Evolutionary conservation across 2,329 filamentous ascomycete species (phyloP).

Genomic region (Nothomitra cinnamomea): DNA sequence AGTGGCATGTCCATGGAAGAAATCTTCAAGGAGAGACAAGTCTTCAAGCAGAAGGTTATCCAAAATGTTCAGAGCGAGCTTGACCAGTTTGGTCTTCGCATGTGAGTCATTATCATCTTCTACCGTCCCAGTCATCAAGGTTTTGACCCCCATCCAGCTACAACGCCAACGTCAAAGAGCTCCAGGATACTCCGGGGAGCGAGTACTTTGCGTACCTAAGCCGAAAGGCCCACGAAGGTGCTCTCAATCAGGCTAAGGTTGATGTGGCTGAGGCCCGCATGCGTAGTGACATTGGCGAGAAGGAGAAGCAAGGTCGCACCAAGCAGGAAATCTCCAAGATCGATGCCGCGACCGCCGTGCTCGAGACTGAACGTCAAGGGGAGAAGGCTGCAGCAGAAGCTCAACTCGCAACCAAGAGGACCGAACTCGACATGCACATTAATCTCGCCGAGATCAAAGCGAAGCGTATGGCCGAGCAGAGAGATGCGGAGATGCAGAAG

Average conservation of each 20-base stretch:
- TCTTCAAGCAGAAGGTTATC: slow-evolving; percentile 54
- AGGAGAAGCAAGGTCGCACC: slow-evolving; percentile 60
- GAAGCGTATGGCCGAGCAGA: slow-evolving; percentile 52
- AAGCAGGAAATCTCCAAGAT: slow-evolving; percentile 82
- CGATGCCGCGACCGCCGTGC: slow-evolving; percentile 66
- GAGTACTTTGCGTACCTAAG: slow-evolving; percentile 71
- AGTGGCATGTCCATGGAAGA: slow-evolving; percentile 88
- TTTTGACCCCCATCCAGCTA: slow-evolving; percentile 26
- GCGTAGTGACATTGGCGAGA: slow-evolving; percentile 57
- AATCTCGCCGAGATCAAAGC: slow-evolving; percentile 62
- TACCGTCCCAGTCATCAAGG: neutral
- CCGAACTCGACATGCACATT: slow-evolving; percentile 54
- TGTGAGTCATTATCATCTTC: slow-evolving; percentile 25
- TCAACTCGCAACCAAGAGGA: slow-evolving; percentile 54
- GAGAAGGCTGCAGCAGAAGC: slow-evolving; percentile 68
- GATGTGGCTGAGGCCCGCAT: slow-evolving; percentile 42
- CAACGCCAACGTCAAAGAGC: slow-evolving; percentile 69
- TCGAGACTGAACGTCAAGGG: slow-evolving; percentile 69
- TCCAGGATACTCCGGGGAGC: slow-evolving; percentile 67
- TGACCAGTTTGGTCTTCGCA: slow-evolving; percentile 61
- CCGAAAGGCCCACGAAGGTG: slow-evolving; percentile 71
- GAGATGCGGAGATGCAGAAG: slow-evolving; percentile 69
- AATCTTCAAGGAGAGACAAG: slow-evolving; percentile 60
- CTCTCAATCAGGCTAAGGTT: slow-evolving; percentile 59
- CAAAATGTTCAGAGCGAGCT: slow-evolving; percentile 59